Percentiles rank a stretch among this genome's conserved stretches.
Evolutionary conservation across 768 basidiomycete species (phyloP).

Genomic region (Neoboletus brunneissimus): DNA sequence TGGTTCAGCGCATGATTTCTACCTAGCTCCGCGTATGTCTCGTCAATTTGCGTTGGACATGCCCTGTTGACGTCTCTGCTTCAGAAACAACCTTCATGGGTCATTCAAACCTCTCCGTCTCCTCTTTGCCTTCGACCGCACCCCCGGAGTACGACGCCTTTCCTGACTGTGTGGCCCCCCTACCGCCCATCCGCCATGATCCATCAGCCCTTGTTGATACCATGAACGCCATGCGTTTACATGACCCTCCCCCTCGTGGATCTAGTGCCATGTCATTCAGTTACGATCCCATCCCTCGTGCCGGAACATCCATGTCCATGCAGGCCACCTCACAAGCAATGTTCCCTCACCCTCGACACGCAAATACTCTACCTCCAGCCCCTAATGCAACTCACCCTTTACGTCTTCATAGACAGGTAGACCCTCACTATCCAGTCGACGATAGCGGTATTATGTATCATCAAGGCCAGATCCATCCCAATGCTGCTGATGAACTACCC

Average conservation of each 20-base stretch:
- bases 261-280: slow-evolving; percentile 28
- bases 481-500: slow-evolving; percentile 6
- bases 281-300: slow-evolving; percentile 50
- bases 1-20: slow-evolving; percentile 15
- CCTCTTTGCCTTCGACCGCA: slow-evolving; percentile 42
- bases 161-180: slow-evolving; percentile 23
- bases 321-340: slow-evolving; percentile 32
- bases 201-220: slow-evolving; percentile 45
- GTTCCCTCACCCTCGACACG: slow-evolving; percentile 39
- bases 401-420: slow-evolving; percentile 19
- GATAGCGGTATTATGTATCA: slow-evolving; percentile 24
- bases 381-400: slow-evolving; percentile 25
- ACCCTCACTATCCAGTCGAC: slow-evolving; percentile 34
- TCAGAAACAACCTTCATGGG: slow-evolving; percentile 36
- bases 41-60: background rate
- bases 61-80: slow-evolving; percentile 7
- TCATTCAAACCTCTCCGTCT: slow-evolving; percentile 48
- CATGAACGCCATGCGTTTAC: slow-evolving; percentile 54
- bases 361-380: slow-evolving; percentile 40
- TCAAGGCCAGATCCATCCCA: slow-evolving; percentile 3
- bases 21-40: slow-evolving; percentile 23
- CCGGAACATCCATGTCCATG: slow-evolving; percentile 57
- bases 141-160: slow-evolving; percentile 32
- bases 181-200: slow-evolving; percentile 39
- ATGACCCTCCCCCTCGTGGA: slow-evolving; percentile 38